Evolutionary conservation across 164 flowering plant species (phyloP).

Genomic region (Pachysandra terminalis): DNA sequence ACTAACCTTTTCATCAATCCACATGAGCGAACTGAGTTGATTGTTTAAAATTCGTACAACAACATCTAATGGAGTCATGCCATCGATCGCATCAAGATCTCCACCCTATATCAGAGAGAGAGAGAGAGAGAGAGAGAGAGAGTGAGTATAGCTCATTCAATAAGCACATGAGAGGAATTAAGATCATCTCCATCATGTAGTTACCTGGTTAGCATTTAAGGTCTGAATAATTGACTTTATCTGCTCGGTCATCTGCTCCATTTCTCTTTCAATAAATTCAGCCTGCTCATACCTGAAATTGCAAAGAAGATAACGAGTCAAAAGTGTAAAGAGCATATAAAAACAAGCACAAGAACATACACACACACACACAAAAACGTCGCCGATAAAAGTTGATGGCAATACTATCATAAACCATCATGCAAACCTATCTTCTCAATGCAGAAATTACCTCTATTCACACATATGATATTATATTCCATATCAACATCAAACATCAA

Average conservation of each 20-base stretch:
- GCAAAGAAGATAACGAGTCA: conserved; percentile 2
- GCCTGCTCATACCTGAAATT: conserved; percentile 91
- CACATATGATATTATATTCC: no score
- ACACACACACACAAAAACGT: no score
- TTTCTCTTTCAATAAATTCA: conserved; percentile 79
- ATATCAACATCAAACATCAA: no score
- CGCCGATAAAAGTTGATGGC: no score
- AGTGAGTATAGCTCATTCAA: background rate
- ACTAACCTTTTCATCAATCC: conserved; percentile 96
- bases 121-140: no score
- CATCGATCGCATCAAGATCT: conserved; percentile 69
- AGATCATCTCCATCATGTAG: background rate
- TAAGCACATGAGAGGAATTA: conserved; percentile 3
- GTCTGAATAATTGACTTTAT: conserved; percentile 86
- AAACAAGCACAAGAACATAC: background rate
- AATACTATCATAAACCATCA: no score
- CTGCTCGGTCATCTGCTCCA: conserved; percentile 92
- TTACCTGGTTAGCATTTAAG: conserved; percentile 75
- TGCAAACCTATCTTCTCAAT: no score
- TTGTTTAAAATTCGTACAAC: conserved; percentile 86
- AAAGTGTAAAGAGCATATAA: background rate
- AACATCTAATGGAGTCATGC: conserved; percentile 78
- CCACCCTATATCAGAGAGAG: conserved; percentile 62
- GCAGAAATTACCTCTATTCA: no score
- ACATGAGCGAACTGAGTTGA: conserved; percentile 90